A percentile compares a stretch with the other conserved stretches of the same genome.
Evolutionary conservation across 2,329 filamentous ascomycete genomes (phyloP).

Genomic region (Alternaria novae-zelandiae): DNA sequence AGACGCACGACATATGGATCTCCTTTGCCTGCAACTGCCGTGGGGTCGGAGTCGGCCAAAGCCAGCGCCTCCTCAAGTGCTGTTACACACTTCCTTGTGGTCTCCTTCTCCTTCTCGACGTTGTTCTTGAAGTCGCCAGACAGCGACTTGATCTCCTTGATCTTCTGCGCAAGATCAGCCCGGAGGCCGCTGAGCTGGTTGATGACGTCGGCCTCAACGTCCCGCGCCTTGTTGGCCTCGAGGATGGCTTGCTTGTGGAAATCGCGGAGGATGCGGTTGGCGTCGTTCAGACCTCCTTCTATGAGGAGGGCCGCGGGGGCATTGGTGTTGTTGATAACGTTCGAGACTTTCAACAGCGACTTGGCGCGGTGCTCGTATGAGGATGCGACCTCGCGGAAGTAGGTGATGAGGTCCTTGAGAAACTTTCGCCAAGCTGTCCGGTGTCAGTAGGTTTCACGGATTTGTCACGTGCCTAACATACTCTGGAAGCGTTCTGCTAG

Average conservation of each 20-base stretch:
- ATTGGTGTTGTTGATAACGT: constrained; percentile 80
- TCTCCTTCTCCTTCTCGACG: constrained; percentile 93
- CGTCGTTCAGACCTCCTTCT: constrained; percentile 86
- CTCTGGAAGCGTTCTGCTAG: constrained; percentile 88
- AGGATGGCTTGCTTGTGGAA: constrained; percentile 81
- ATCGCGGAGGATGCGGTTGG: constrained; percentile 76
- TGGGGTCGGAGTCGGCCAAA: constrained; percentile 78
- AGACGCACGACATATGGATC: constrained; percentile 90
- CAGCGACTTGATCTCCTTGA: constrained; percentile 95
- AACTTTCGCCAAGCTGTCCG: constrained; percentile 89
- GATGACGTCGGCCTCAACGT: constrained; percentile 92
- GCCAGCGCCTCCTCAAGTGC: constrained; percentile 82
- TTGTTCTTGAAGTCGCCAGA: constrained; percentile 96
- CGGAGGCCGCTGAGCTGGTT: constrained; percentile 83
- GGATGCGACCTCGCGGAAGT: constrained; percentile 89
- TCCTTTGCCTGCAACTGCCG: constrained; percentile 79
- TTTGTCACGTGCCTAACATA: constrained; percentile 51
- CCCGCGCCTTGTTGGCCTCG: constrained; percentile 86
- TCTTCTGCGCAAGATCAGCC: constrained; percentile 91
- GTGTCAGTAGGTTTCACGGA: constrained; percentile 19
- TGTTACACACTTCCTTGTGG: constrained; percentile 78
- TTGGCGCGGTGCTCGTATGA: constrained; percentile 89
- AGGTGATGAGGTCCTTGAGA: constrained; percentile 90
- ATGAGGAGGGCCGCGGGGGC: constrained; percentile 77
- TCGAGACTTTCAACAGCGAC: constrained; percentile 79